Base-by-base conservation (phyloP, 345 rosid genomes). In the Viola odorata region DNA sequence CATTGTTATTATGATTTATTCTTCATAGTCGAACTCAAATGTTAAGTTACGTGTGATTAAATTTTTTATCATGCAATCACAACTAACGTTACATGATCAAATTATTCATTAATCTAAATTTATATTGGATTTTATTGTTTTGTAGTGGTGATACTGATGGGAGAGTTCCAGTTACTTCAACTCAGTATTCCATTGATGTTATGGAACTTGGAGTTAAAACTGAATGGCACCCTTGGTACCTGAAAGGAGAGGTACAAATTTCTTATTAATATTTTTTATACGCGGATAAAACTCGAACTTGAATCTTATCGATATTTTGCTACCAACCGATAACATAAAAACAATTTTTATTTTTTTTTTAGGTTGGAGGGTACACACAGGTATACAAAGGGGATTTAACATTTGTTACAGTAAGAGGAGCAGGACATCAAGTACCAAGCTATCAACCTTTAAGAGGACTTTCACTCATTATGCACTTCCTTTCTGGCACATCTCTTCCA, bases 391-490 rank as follows among this genome's bases (percentile, higher is more conserved):
- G 88, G 70, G 89, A 73, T 50, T 38, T 89, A 63, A 92, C 90
- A 42, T 83, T 87, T 64, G 85, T 88, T 0, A 89, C 91, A 3
- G 91, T 89, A 11, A 78, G 96, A 79, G 94, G 81, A 14, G 96
- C 98, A 44, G 98, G 98, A 15, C 98, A 89, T 69, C 81, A 85
- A 68, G 96, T 89, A 14, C 96, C 98, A 8, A 89, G 94, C 61
- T 89, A 71, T 74, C 94, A 89, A 69, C 98, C 98, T 3, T 57
- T 67, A 47, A 75, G 96, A 50, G 85, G 96, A 16, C 96, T 92
- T 65, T 75, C 96, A 5, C 70, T 92, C 17, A 62, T 89, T 70
- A 70, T 50, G 45, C 96, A 87, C 58, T 92, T 87, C 69, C 76
- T 89, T 47, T 50, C 53, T 16, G 84, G 83, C 70, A 67, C 88